A percentile compares a stretch with the other conserved stretches of the same genome.
phyloP scores from a whole-genome alignment of 1,284 basidiomycete species.

The Malassezia psittaci region DNA sequence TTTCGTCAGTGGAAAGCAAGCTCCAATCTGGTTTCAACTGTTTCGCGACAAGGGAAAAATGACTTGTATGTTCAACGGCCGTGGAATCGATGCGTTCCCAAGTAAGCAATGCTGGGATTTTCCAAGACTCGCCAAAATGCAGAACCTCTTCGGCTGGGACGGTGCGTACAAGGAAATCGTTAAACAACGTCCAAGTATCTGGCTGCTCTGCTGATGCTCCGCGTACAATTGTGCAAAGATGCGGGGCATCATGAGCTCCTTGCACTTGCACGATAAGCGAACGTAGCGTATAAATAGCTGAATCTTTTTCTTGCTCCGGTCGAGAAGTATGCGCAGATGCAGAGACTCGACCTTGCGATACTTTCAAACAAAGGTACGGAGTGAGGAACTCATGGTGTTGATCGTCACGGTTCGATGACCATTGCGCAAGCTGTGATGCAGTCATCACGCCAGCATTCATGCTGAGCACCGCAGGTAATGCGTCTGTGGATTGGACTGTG shows the following conservation, averaged over 20 bases:
- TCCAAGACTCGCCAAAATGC: conserved; percentile 74
- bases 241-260: conserved; percentile 64
- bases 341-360: conserved; percentile 24
- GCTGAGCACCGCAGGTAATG: conserved; percentile 71
- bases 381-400: conserved; percentile 48
- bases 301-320: conserved; percentile 9
- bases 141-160: conserved; percentile 76
- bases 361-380: conserved; percentile 40
- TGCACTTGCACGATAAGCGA: conserved; percentile 72
- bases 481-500: conserved; percentile 53
- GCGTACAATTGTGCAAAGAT: conserved; percentile 82
- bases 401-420: conserved; percentile 56
- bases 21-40: conserved; percentile 21
- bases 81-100: conserved; percentile 65
- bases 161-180: conserved; percentile 83
- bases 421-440: conserved; percentile 64
- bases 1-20: conserved; percentile 75
- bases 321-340: conserved; percentile 11
- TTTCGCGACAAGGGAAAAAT: conserved; percentile 21
- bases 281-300: conserved; percentile 52
- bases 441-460: conserved; percentile 74
- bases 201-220: conserved; percentile 55
- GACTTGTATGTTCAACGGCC: conserved; percentile 8
- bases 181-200: conserved; percentile 75
- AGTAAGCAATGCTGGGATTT: conserved; percentile 82